A percentile compares a stretch with the other conserved stretches of the same genome.
Evolutionary conservation across 139 green algal species (phyloP).

Genomic region (Chlamydomonas incerta): DNA sequence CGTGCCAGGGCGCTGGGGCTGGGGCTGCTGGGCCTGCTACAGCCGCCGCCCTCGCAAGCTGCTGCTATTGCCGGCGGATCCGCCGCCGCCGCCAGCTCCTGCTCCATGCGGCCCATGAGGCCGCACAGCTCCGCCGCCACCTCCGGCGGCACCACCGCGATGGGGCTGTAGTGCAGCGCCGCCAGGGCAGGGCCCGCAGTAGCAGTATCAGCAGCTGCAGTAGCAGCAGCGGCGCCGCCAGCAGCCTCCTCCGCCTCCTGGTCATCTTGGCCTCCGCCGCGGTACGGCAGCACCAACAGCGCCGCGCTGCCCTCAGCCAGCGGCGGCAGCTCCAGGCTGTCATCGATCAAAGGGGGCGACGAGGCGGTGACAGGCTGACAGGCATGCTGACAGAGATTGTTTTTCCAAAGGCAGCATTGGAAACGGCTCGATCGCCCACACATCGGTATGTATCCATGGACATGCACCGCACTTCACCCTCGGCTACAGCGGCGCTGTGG

Average conservation of each 20-base stretch:
- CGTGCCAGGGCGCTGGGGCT: background rate
- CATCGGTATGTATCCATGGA: no score
- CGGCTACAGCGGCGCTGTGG: no score
- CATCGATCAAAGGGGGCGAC: background rate
- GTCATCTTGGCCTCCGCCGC: background rate
- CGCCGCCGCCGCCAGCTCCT: background rate
- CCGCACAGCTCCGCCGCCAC: conserved; percentile 19
- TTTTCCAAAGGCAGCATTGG: no score
- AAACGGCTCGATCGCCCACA: no score
- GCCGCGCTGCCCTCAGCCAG: conserved; percentile 16
- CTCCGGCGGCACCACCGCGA: background rate
- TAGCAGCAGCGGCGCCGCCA: no score
- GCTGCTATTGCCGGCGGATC: no score
- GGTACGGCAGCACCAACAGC: conserved; percentile 27
- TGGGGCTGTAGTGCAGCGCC: background rate
- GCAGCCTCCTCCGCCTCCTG: background rate
- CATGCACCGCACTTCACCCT: no score
- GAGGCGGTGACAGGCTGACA: no score
- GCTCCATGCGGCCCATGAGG: conserved; percentile 10
- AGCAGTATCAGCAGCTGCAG: background rate
- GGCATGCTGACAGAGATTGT: no score
- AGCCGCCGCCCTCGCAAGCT: no score
- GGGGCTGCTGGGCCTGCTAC: background rate
- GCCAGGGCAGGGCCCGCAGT: no score
- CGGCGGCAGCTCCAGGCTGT: background rate